Conservation (phyloP, 139 green algal genomes). For the Axilococcus clingmanii region DNA sequence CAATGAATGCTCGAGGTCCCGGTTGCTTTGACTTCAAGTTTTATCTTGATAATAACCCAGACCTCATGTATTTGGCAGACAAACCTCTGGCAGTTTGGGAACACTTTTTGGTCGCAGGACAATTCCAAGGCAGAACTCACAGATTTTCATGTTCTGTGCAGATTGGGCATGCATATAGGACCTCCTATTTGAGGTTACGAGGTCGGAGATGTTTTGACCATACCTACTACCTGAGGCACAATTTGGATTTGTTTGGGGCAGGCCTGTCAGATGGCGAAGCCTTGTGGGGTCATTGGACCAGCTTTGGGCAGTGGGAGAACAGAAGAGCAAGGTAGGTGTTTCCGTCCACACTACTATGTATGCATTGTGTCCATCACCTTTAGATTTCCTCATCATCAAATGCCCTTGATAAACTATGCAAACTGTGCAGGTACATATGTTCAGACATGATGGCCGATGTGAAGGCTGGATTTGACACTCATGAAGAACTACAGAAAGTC, state of each 20-base stretch:
- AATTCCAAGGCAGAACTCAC: conserved; percentile 53
- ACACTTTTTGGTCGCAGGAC: conserved; percentile 56
- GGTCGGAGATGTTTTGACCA: conserved; percentile 30
- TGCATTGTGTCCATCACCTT: too few species aligned
- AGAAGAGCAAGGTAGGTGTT: conserved; percentile 11
- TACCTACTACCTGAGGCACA: conserved; percentile 15
- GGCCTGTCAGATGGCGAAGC: conserved; percentile 5
- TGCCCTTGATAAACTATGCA: too few species aligned
- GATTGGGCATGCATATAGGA: conserved; percentile 18
- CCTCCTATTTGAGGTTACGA: conserved; percentile 11
- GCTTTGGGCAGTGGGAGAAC: conserved; percentile 30
- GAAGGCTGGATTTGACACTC: too few species aligned
- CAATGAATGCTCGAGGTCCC: conserved; percentile 22
- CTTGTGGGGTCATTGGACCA: conserved; percentile 22
- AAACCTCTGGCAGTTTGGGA: conserved; percentile 36
- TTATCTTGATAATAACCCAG: conserved; percentile 27
- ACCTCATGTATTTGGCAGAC: conserved; percentile 3
- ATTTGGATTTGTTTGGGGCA: conserved; percentile 12
- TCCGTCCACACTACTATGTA: too few species aligned
- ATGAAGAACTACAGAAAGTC: too few species aligned
- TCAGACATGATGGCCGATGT: too few species aligned
- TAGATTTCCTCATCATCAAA: too few species aligned
- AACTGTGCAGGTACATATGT: too few species aligned
- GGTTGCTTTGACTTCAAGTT: conserved; percentile 41
- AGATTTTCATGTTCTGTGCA: conserved; percentile 24